These are phyloP conservation scores for Incumbomyces delicatus DNA, from an alignment of 2,329 filamentous ascomycete genomes.

Conservation along the genomic window DNA sequence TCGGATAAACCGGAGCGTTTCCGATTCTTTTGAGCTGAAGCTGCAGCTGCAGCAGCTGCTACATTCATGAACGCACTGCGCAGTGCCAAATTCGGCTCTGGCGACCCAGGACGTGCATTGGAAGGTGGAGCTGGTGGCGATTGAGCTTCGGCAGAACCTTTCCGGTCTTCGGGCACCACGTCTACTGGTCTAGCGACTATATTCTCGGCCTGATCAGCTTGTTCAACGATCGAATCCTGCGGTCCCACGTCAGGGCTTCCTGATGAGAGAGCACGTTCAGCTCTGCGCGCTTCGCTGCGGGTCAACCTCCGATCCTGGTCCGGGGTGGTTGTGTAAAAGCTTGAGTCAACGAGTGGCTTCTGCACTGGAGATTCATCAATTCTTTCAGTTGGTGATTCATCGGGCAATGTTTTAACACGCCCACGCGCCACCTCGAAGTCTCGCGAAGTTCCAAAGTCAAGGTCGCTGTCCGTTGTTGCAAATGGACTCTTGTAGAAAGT, in stretches of 20 bases:
- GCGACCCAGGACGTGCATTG: neutral
- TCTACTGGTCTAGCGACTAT: neutral
- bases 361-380: neutral
- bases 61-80: conserved; percentile 5
- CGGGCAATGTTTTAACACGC: neutral
- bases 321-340: neutral
- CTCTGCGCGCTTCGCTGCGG: conserved; percentile 12
- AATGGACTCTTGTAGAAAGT: conserved; percentile 42
- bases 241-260: neutral
- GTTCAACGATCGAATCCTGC: neutral
- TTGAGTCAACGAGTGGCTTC: neutral
- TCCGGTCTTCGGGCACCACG: neutral
- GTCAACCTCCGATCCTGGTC: neutral
- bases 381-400: neutral
- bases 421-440: neutral
- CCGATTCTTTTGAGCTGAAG: neutral
- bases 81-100: neutral
- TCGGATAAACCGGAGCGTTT: neutral
- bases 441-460: conserved; percentile 21
- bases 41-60: conserved; percentile 2
- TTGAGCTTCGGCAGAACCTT: neutral
- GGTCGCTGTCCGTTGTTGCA: conserved; percentile 40
- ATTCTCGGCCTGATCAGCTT: neutral
- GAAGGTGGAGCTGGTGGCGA: neutral
- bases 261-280: conserved; percentile 14